Evolutionary conservation across 228 moss, liverwort and hornwort genomes (phyloP).

Genomic region (Sphagnum fallax): DNA sequence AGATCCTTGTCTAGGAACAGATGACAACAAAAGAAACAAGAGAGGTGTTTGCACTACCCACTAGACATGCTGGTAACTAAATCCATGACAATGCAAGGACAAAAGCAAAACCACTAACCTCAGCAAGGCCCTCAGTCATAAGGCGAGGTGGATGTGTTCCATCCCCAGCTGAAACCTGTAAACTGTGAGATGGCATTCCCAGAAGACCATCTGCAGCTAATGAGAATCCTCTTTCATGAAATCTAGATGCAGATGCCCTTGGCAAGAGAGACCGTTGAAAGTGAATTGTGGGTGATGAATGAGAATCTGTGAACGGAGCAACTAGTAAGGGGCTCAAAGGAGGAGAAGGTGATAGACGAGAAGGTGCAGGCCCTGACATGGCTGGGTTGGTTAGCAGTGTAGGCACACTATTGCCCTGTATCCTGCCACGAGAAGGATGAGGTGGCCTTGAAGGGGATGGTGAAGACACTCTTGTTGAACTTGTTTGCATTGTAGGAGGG

Average conservation of each 20-base stretch:
- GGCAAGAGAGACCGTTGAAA: conserved; percentile 69
- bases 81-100: too few species aligned
- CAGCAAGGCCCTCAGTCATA: conserved; percentile 74
- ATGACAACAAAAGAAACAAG: too few species aligned
- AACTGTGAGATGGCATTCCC: conserved; percentile 63
- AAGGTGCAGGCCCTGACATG: conserved; percentile 56
- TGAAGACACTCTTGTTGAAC: conserved; percentile 21
- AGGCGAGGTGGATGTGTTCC: conserved; percentile 73
- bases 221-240: conserved; percentile 49
- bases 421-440: conserved; percentile 68
- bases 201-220: conserved; percentile 65
- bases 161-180: conserved; percentile 54
- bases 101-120: conserved; percentile 26
- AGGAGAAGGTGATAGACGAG: conserved; percentile 47
- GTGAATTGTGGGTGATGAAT: conserved; percentile 48
- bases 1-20: too few species aligned
- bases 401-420: conserved; percentile 48
- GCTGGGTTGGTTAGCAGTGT: conserved; percentile 41
- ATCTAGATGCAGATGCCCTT: conserved; percentile 46
- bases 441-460: conserved; percentile 66
- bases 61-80: too few species aligned
- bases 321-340: conserved; percentile 48
- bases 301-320: conserved; percentile 52
- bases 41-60: too few species aligned
- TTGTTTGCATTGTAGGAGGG: conserved; percentile 22